These are phyloP conservation scores for Trypanosoma platydactyli DNA, from an alignment of 208 protist genomes.

Conservation along the genomic window DNA sequence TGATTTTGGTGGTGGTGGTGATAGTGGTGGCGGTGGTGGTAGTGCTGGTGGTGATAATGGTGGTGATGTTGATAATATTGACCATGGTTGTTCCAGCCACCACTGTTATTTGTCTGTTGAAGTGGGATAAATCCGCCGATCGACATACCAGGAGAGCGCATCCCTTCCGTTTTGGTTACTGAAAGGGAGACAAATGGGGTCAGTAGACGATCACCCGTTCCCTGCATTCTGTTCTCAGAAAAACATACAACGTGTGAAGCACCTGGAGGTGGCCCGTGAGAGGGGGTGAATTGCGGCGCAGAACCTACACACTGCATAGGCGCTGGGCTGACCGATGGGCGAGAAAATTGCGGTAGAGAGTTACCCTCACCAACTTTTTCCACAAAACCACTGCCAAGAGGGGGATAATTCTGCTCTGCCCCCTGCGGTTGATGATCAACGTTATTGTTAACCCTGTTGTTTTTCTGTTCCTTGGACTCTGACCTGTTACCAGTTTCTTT, in stretches of 20 bases:
- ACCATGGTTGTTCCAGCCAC: not conserved
- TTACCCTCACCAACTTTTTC: not conserved
- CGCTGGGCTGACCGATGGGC: not conserved
- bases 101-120: conserved; percentile 1
- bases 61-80: too few relatives aligned
- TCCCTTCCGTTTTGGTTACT: not conserved
- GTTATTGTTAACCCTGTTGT: not conserved
- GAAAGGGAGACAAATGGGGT: not conserved
- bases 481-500: not conserved
- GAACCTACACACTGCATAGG: conserved; percentile 2
- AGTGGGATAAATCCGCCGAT: not conserved
- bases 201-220: not conserved
- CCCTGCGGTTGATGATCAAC: not conserved
- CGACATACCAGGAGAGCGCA: not conserved
- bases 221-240: not conserved
- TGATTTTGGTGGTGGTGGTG: conserved; percentile 28
- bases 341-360: not conserved
- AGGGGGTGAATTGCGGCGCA: not conserved
- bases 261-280: not conserved
- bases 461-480: not conserved
- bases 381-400: not conserved
- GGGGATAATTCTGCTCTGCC: not conserved
- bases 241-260: not conserved
- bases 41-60: conserved; percentile 23
- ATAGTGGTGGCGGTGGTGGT: conserved; percentile 17